Conservation (phyloP, 139 green algal genomes). For the Coccomyxa sp. region DNA sequence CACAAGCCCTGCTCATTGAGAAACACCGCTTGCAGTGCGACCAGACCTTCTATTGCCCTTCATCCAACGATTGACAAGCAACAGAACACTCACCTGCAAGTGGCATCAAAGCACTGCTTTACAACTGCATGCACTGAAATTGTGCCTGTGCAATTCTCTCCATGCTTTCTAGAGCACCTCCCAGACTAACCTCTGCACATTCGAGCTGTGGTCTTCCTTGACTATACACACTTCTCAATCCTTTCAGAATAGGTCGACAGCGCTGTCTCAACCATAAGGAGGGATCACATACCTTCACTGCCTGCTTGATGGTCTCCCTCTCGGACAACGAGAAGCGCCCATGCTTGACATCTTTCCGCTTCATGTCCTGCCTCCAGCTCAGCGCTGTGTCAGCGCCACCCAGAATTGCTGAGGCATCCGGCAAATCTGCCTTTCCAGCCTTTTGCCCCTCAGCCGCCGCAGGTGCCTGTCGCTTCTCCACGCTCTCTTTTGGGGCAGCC, state of each 20-base stretch:
- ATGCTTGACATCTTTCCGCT: constrained; percentile 52
- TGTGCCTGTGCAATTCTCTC: not conserved
- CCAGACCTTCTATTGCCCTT: too few species aligned
- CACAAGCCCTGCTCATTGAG: not conserved
- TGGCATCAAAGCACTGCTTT: too few species aligned
- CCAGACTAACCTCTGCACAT: not conserved
- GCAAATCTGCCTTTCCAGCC: too few species aligned
- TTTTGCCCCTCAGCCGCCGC: too few species aligned
- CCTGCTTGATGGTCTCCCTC: constrained; percentile 35
- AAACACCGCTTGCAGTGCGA: too few species aligned
- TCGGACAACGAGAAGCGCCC: constrained; percentile 50
- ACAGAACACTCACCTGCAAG: too few species aligned
- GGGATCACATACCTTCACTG: constrained; percentile 12
- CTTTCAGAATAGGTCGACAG: not conserved
- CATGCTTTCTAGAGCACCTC: too few species aligned
- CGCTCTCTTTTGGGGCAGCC: not conserved
- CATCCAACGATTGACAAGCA: too few species aligned
- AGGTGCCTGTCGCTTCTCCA: too few species aligned
- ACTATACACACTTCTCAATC: too few species aligned
- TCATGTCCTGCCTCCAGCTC: constrained; percentile 36
- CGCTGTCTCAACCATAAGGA: not conserved
- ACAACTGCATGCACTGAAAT: not conserved
- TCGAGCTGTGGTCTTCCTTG: not conserved
- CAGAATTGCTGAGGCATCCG: too few species aligned
- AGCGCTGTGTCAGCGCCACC: not conserved